Percentiles rank a stretch among this genome's conserved stretches.
These are phyloP conservation scores for Pseudogymnoascus sp. DNA, from an alignment of 2,329 filamentous ascomycete genomes.

Conservation along the genomic window DNA sequence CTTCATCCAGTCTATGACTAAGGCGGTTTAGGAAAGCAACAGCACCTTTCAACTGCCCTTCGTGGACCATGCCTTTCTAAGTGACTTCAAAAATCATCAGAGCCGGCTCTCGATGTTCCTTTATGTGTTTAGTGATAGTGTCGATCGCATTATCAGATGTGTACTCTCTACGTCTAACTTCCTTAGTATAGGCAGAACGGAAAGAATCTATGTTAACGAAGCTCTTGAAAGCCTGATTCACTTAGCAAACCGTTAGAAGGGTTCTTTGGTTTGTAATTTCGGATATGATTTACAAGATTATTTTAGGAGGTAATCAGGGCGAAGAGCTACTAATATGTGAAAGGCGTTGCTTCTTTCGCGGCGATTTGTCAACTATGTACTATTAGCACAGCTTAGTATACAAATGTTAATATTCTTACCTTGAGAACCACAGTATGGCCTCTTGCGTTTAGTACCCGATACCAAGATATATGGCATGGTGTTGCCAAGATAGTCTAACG, in stretches of 20 bases:
- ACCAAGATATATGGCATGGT: too few relatives aligned
- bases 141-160: neutral
- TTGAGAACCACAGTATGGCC: neutral
- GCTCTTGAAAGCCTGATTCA: neutral
- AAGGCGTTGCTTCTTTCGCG: neutral
- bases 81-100: neutral
- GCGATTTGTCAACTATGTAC: neutral
- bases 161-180: neutral
- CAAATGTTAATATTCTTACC: neutral
- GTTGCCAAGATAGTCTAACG: too few relatives aligned
- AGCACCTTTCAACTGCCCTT: neutral
- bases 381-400: too few relatives aligned
- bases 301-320: neutral
- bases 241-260: neutral
- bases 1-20: neutral
- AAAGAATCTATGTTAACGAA: neutral
- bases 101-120: neutral
- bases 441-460: too few relatives aligned
- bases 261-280: neutral
- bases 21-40: too few relatives aligned
- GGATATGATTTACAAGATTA: neutral
- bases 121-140: neutral
- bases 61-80: neutral
- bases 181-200: neutral
- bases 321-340: neutral